These are phyloP conservation scores for Euphrasia arctica DNA, from an alignment of 305 asterid genomes.

Conservation along the genomic window DNA sequence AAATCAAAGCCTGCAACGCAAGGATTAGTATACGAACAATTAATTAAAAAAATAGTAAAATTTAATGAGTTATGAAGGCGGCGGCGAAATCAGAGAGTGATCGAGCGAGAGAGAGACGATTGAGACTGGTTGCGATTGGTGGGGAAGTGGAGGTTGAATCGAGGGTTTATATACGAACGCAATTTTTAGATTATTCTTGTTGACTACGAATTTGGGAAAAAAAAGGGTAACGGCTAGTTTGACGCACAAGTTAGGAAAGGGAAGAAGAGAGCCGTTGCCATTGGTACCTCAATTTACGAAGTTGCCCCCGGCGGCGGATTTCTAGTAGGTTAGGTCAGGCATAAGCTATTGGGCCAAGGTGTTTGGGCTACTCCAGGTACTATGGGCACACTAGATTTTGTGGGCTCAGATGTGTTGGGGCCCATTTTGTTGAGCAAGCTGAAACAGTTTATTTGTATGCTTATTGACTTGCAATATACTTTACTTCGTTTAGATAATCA, in stretches of 20 bases:
- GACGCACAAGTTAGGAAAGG: not conserved
- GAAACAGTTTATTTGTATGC: no score
- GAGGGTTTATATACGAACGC: no score
- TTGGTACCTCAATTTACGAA: constrained; percentile 26
- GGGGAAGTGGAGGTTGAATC: no score
- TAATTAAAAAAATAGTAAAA: constrained; percentile 2
- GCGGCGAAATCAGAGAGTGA: constrained; percentile 6
- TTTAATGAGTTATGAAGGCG: not conserved
- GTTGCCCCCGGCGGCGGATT: constrained; percentile 16
- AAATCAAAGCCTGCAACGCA: constrained; percentile 43
- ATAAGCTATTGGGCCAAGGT: constrained; percentile 7
- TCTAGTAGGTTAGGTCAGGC: not conserved
- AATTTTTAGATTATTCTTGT: not conserved
- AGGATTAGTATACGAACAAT: constrained; percentile 20
- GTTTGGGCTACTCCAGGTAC: no score
- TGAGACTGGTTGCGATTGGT: constrained; percentile 4
- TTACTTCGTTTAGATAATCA: no score
- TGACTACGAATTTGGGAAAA: not conserved
- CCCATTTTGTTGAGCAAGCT: no score
- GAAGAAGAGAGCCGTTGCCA: constrained; percentile 35
- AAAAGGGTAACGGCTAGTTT: constrained; percentile 32
- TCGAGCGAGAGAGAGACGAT: constrained; percentile 11
- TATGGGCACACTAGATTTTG: no score
- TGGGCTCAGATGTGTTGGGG: no score
- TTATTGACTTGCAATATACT: no score